phyloP scores from a whole-genome alignment of 2,329 filamentous ascomycete genomes.

The Fusarium compactum region DNA sequence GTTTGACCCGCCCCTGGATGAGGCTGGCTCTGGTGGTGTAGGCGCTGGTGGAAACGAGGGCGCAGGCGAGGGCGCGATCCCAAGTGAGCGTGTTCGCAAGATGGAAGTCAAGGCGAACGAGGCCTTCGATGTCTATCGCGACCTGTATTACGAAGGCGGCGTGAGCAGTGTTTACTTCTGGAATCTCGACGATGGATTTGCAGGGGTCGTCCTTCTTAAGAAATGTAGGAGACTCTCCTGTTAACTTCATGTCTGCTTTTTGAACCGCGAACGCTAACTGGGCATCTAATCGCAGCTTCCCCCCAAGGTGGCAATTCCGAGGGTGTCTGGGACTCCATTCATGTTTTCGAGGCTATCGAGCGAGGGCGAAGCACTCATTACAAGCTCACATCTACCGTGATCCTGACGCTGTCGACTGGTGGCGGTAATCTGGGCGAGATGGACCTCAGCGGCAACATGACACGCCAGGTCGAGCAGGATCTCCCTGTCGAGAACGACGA shows the following conservation, averaged over 20 bases:
- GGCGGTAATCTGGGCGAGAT: conserved; percentile 77
- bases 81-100: conserved; percentile 89
- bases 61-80: conserved; percentile 83
- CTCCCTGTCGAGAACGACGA: conserved; percentile 89
- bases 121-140: conserved; percentile 95
- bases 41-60: conserved; percentile 68
- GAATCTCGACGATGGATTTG: conserved; percentile 98
- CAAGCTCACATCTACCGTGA: conserved; percentile 97
- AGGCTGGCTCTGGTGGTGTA: conserved; percentile 66
- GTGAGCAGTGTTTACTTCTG: conserved; percentile 98
- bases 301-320: conserved; percentile 74
- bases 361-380: conserved; percentile 93
- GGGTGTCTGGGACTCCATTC: conserved; percentile 97
- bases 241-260: background rate
- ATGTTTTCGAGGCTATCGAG: conserved; percentile 97
- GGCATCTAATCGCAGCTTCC: conserved; percentile 63
- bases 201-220: conserved; percentile 94
- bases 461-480: conserved; percentile 93
- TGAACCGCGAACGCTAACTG: conserved; percentile 22
- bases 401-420: conserved; percentile 81
- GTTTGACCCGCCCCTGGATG: conserved; percentile 90
- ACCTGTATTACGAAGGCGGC: conserved; percentile 96
- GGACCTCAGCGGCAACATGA: conserved; percentile 98
- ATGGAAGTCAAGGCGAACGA: conserved; percentile 96
- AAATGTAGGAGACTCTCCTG: conserved; percentile 72